Base-by-base conservation (phyloP, 331 rosid species). In the Cydonia oblonga region DNA sequence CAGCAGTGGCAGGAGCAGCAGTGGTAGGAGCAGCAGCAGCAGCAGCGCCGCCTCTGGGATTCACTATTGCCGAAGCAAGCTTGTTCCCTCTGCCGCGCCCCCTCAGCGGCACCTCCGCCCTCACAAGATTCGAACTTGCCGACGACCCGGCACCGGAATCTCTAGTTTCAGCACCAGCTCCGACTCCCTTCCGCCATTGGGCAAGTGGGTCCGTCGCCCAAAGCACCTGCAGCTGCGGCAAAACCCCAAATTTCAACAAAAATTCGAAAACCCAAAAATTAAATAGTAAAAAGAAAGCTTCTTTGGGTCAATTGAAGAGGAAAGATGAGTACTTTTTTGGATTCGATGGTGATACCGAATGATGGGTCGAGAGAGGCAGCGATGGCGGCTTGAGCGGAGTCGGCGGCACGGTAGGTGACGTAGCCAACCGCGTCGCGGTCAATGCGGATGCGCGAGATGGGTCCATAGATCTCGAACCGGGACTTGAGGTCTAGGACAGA, bases 401-500 rank as follows among this genome's bases (percentile, higher is more conserved):
- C 96, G 79, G 90, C 81, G 32, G 71, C 71, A 62, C 96, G 90
- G 76, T 51, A 93, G 10, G 89, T 81, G 56, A 93, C 73, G 74
- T 85, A 86, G 10, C 96, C 97, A 44, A 87, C 85, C 24, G 84
- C 84, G 67, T 82, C 93, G 9, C 96, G 93, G 88, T 87, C 95
- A 73, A 93, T 90, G 70, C 97, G 98, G 82, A 90, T 93, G 85
- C 97, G 95, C 44, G 92, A 85, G 68, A 90, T 90, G 59, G 90
- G 46, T 49, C 98, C 97, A 78, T 93, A 93, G 87, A 93, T 93
- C 85, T 90, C 97, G 78, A 93, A 93, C 26, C 98, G 92, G 57
- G 96, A 87, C 77, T 93, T 93, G 73, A 93, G 88, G 75, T 93
- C 95, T 35, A 93, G 92, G 30, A 93, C 97, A 6, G 98, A 93